A percentile compares a stretch with the other conserved stretches of the same genome.
These are phyloP conservation scores for Arctium minus DNA, from an alignment of 129 eudicot genomes.

Conservation along the genomic window DNA sequence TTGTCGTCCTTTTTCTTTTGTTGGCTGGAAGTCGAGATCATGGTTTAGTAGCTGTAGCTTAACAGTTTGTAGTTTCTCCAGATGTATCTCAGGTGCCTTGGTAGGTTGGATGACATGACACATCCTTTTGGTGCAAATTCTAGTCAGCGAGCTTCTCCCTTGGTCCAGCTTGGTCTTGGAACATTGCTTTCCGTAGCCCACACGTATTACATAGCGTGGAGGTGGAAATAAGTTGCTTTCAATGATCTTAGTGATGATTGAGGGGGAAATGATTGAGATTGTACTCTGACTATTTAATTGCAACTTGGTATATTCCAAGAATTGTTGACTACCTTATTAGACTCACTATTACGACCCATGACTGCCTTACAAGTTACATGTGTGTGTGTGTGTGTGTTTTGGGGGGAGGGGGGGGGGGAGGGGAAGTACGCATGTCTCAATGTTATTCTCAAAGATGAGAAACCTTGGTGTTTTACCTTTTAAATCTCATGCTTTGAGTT, in stretches of 20 bases:
- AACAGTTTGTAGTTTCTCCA: not conserved
- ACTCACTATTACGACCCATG: not conserved
- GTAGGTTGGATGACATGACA: not conserved
- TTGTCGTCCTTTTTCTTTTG: not conserved
- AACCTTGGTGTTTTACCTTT: not conserved
- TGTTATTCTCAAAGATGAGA: not conserved
- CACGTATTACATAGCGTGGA: not conserved
- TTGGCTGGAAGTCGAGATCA: not conserved
- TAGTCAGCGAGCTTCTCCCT: not conserved
- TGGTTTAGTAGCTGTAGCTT: not conserved
- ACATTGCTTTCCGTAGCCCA: not conserved
- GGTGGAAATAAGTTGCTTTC: not conserved
- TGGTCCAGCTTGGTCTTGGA: not conserved
- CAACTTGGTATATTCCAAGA: not conserved
- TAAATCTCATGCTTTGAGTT: conserved; percentile 1
- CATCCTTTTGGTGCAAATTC: not conserved
- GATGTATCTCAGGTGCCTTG: not conserved
- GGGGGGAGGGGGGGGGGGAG: not conserved
- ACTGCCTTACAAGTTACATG: not conserved
- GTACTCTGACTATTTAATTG: not conserved
- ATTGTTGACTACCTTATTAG: not conserved
- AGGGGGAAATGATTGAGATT: not conserved
- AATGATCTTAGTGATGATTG: not conserved
- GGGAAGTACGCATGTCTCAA: not conserved
- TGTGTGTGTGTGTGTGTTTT: too few relatives aligned